phyloP scores from a whole-genome alignment of 768 basidiomycete species.

The Hortiboletus campestris region DNA sequence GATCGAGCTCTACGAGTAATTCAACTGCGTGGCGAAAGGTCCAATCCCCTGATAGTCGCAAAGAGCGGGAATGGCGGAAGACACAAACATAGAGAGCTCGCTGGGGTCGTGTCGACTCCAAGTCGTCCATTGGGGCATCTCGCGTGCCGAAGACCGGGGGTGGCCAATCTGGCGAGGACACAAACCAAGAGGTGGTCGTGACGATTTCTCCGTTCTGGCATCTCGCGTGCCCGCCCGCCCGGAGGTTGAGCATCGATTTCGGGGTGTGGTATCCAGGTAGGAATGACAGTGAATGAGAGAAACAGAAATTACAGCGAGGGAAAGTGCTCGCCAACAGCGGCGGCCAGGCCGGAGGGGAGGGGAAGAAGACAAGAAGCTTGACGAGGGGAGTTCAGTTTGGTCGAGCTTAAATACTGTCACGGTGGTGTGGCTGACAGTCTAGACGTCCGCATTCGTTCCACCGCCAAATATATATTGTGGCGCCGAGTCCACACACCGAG shows the following conservation, averaged over 20 bases:
- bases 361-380: background rate
- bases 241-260: background rate
- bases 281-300: background rate
- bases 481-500: background rate
- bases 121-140: background rate
- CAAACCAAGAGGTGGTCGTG: background rate
- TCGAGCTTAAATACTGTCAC: constrained; percentile 8
- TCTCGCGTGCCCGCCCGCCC: background rate
- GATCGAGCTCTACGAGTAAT: background rate
- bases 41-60: background rate
- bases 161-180: background rate
- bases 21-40: background rate
- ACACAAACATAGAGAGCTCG: background rate
- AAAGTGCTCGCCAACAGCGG: background rate
- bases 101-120: background rate
- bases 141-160: background rate
- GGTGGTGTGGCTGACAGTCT: constrained; percentile 7
- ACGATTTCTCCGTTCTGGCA: background rate
- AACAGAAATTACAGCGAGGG: background rate
- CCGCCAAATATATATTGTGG: background rate
- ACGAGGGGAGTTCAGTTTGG: background rate
- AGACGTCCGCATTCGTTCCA: background rate
- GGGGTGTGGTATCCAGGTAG: background rate
- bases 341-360: background rate
- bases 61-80: background rate